Conservation (phyloP, 1,284 basidiomycete genomes). For the Puccinia polysora region DNA sequence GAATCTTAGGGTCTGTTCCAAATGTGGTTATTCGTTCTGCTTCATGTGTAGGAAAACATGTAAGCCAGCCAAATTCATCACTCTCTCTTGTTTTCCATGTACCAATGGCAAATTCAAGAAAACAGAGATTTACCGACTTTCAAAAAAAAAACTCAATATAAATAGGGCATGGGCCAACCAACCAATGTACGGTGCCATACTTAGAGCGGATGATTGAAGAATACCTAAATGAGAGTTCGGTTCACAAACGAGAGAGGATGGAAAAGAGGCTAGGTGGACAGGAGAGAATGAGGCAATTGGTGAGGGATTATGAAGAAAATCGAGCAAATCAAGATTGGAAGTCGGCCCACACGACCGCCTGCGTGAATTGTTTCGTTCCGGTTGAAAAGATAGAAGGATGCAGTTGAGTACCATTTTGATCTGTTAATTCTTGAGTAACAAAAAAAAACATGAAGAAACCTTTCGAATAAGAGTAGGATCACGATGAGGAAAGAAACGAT, state of each 20-base stretch:
- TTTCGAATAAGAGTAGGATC: too few species aligned
- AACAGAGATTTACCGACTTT: too few species aligned
- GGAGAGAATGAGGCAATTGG: not conserved
- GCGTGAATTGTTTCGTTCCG: slow-evolving; percentile 12
- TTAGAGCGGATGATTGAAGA: not conserved
- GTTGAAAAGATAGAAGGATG: slow-evolving; percentile 26
- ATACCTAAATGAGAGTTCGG: not conserved
- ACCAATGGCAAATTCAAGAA: too few species aligned
- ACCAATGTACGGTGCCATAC: slow-evolving; percentile 10
- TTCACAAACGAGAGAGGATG: not conserved
- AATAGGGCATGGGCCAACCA: slow-evolving; percentile 21
- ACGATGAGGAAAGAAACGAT: too few species aligned
- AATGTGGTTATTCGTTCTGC: slow-evolving; percentile 12
- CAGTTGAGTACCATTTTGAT: slow-evolving; percentile 4
- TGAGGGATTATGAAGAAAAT: slow-evolving; percentile 12
- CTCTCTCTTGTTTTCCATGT: not conserved
- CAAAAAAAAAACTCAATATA: not conserved
- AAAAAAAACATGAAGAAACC: too few species aligned
- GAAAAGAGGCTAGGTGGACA: not conserved
- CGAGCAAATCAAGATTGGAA: slow-evolving; percentile 9
- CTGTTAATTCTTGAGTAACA: not conserved
- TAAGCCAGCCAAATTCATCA: not conserved
- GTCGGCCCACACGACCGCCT: not conserved
- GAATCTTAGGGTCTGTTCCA: slow-evolving; percentile 9
- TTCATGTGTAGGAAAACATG: slow-evolving; percentile 29